Percentiles rank a stretch among this genome's conserved stretches.
These are phyloP conservation scores for Ustilago esculenta DNA, from an alignment of 1,284 basidiomycete genomes.

Conservation along the genomic window DNA sequence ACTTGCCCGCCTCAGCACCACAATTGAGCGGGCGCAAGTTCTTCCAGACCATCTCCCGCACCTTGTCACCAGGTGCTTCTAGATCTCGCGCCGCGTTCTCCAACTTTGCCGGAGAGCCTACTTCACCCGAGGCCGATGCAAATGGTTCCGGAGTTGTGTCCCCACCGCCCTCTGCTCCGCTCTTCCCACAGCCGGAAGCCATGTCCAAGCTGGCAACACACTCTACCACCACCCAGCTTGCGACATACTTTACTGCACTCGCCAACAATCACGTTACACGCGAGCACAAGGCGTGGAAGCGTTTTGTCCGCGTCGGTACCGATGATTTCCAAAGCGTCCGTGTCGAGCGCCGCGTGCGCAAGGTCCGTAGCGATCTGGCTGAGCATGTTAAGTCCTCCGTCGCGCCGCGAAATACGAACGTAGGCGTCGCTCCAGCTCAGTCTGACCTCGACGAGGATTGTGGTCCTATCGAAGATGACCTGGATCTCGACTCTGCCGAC, in stretches of 20 bases:
- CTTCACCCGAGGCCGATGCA: conserved; percentile 18
- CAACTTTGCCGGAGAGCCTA: conserved; percentile 32
- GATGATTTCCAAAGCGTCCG: conserved; percentile 86
- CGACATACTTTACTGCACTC: conserved; percentile 79
- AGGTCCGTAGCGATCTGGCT: conserved; percentile 77
- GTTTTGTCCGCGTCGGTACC: conserved; percentile 82
- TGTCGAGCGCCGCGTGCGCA: conserved; percentile 84
- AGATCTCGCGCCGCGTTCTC: conserved; percentile 24
- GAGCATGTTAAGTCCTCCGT: conserved; percentile 50
- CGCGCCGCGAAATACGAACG: conserved; percentile 56
- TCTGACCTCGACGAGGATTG: conserved; percentile 56
- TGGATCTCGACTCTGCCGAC: conserved; percentile 47
- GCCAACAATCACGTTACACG: conserved; percentile 76
- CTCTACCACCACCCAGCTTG: conserved; percentile 69
- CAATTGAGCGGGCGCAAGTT: conserved; percentile 44
- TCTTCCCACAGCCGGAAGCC: conserved; percentile 24
- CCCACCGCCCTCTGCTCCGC: conserved; percentile 41
- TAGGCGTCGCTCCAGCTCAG: conserved; percentile 47
- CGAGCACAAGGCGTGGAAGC: conserved; percentile 78
- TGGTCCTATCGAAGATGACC: conserved; percentile 50
- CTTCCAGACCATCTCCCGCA: conserved; percentile 58
- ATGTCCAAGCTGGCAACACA: conserved; percentile 25
- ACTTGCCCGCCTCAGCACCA: conserved; percentile 23
- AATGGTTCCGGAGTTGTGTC: conserved; percentile 10
- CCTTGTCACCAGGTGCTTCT: conserved; percentile 47